These are phyloP conservation scores for Coemansia sp. DNA, from an alignment of 192 early-diverging fungal species.

Conservation along the genomic window DNA sequence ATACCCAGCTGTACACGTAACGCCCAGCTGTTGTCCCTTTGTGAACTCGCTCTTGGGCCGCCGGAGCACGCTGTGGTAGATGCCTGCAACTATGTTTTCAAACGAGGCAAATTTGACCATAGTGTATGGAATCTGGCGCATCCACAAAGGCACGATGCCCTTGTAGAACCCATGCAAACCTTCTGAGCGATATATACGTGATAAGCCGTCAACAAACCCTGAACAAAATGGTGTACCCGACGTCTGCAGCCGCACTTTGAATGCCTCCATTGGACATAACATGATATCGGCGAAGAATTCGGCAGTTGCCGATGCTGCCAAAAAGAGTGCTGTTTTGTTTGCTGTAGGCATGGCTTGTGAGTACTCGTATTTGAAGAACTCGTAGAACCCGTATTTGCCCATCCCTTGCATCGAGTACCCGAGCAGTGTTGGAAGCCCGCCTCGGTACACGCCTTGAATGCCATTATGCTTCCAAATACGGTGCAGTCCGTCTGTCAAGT, in stretches of 20 bases:
- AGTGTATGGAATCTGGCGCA: constrained; percentile 75
- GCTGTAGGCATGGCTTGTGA: constrained; percentile 45
- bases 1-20: constrained; percentile 77
- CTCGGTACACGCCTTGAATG: constrained; percentile 64
- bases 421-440: constrained; percentile 67
- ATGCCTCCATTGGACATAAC: constrained; percentile 76
- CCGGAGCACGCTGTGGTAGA: constrained; percentile 52
- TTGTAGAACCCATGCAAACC: constrained; percentile 62
- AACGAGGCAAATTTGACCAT: constrained; percentile 78
- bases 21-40: constrained; percentile 63
- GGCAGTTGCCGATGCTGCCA: constrained; percentile 66
- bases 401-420: constrained; percentile 79
- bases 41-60: constrained; percentile 61
- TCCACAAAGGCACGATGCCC: constrained; percentile 68
- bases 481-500: constrained; percentile 27
- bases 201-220: constrained; percentile 54
- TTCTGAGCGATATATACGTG: constrained; percentile 40
- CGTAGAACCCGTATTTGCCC: constrained; percentile 84
- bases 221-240: constrained; percentile 58
- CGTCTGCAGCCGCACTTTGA: constrained; percentile 79
- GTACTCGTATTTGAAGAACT: constrained; percentile 76
- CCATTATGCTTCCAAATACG: constrained; percentile 56
- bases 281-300: constrained; percentile 76
- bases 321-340: constrained; percentile 64
- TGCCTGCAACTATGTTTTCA: constrained; percentile 63